phyloP scores from a whole-genome alignment of 2,329 filamentous ascomycete genomes.

The Parafenestella ontariensis region DNA sequence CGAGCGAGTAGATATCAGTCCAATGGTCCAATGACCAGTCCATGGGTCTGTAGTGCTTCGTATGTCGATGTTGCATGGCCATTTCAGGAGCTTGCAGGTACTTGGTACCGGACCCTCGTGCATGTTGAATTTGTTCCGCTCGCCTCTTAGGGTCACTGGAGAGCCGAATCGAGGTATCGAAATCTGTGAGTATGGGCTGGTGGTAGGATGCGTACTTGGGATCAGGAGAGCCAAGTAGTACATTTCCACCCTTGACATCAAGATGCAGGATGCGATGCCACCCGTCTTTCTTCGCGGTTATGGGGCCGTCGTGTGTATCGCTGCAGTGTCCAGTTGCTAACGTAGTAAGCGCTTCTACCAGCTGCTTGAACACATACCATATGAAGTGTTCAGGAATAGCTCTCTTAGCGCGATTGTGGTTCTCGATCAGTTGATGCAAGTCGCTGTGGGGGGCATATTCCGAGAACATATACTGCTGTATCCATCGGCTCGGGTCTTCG shows the following conservation, averaged over 20 bases:
- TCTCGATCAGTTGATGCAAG: not conserved
- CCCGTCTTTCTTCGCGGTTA: not conserved
- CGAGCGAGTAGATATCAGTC: conserved; percentile 4
- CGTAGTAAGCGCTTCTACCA: conserved; percentile 5
- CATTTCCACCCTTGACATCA: conserved; percentile 1
- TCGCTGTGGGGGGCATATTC: conserved; percentile 1
- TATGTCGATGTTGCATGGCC: not conserved
- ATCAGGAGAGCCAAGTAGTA: conserved; percentile 1
- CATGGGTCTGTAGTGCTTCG: not conserved
- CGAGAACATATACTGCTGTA: not conserved
- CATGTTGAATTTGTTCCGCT: not conserved
- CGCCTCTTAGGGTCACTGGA: not conserved
- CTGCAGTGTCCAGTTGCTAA: conserved; percentile 1
- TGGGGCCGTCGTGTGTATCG: not conserved
- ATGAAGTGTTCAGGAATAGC: conserved; percentile 8
- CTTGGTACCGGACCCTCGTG: not conserved
- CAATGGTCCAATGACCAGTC: not conserved
- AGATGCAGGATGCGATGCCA: conserved; percentile 1
- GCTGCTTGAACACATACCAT: conserved; percentile 4
- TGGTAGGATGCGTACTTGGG: conserved; percentile 5
- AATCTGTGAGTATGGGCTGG: conserved; percentile 4
- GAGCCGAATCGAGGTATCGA: not conserved
- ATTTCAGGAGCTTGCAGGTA: conserved; percentile 1
- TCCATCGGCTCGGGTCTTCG: not conserved
- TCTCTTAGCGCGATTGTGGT: not conserved